phyloP scores from a whole-genome alignment of 106 monocot species.

The Dendrobium chrysotoxum region DNA sequence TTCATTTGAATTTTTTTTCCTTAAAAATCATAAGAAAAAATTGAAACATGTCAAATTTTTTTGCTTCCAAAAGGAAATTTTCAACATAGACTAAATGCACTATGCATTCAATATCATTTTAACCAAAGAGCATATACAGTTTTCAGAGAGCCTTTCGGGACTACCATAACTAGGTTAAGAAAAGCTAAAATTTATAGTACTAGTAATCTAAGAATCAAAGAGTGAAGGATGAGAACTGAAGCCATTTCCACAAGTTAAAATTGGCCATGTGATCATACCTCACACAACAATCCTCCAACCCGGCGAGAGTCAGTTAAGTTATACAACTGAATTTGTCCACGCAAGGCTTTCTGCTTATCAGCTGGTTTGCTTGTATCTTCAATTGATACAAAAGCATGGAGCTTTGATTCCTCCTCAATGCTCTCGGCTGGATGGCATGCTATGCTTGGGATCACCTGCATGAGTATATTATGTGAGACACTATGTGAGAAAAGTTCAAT shows the following conservation, averaged over 20 bases:
- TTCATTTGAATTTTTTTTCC: too few species aligned
- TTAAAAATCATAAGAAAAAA: too few species aligned
- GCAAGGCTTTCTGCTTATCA: conserved; percentile 34
- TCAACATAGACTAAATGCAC: too few species aligned
- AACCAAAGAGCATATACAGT: too few species aligned
- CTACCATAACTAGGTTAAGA: not conserved
- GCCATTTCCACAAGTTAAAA: not conserved
- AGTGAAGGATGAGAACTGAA: not conserved
- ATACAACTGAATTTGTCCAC: conserved; percentile 52
- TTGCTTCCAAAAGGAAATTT: too few species aligned
- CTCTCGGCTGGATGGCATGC: conserved; percentile 14
- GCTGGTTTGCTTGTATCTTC: conserved; percentile 34
- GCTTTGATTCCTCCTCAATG: conserved; percentile 20
- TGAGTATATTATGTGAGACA: not conserved
- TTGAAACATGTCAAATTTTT: too few species aligned
- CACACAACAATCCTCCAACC: conserved; percentile 40
- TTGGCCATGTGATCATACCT: conserved; percentile 30
- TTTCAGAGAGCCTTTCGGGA: too few species aligned
- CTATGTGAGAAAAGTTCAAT: not conserved
- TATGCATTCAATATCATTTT: too few species aligned
- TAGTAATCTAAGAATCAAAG: not conserved
- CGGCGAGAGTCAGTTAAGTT: conserved; percentile 42
- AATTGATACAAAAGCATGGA: conserved; percentile 53
- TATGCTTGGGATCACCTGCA: conserved; percentile 60
- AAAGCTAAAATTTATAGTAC: not conserved